Evolutionary conservation across 352 stramenopile genomes (phyloP).

Genomic region (Globisporangium mamillatum): DNA sequence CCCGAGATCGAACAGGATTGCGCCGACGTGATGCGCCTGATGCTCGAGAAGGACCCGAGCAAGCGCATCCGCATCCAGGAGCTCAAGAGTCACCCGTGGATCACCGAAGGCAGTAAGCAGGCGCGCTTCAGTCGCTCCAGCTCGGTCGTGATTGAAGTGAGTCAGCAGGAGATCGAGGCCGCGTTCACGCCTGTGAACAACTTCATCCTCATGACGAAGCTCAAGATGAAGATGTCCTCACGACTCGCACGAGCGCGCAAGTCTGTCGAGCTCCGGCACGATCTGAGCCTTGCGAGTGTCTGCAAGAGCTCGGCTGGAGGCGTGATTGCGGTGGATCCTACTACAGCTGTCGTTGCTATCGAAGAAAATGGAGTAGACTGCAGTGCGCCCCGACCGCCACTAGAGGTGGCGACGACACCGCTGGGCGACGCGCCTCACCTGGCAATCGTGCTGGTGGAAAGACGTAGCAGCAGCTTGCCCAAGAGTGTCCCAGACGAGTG

Average conservation of each 20-base stretch:
- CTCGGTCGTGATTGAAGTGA: constrained; percentile 38
- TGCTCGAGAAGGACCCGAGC: constrained; percentile 61
- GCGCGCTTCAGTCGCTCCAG: neutral
- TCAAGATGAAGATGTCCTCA: constrained; percentile 74
- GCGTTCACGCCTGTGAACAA: constrained; percentile 82
- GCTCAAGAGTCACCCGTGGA: constrained; percentile 55
- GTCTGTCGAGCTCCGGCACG: constrained; percentile 21
- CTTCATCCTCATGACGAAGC: constrained; percentile 72
- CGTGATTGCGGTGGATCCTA: neutral
- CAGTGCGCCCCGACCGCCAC: neutral
- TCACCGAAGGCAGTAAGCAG: constrained; percentile 14
- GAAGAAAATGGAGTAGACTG: neutral
- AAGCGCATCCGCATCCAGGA: constrained; percentile 51
- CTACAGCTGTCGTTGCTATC: neutral
- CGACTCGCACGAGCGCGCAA: constrained; percentile 39
- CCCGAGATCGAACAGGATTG: constrained; percentile 40
- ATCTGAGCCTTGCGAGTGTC: neutral
- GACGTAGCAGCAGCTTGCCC: neutral
- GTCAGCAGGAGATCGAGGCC: constrained; percentile 61
- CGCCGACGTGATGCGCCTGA: constrained; percentile 32
- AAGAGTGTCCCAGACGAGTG: constrained; percentile 7
- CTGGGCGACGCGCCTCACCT: neutral
- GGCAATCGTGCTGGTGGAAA: neutral
- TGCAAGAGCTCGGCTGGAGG: neutral
- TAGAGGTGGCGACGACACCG: neutral